Conservation (phyloP, 208 protist genomes). For the Trypanosoma avium region DNA sequence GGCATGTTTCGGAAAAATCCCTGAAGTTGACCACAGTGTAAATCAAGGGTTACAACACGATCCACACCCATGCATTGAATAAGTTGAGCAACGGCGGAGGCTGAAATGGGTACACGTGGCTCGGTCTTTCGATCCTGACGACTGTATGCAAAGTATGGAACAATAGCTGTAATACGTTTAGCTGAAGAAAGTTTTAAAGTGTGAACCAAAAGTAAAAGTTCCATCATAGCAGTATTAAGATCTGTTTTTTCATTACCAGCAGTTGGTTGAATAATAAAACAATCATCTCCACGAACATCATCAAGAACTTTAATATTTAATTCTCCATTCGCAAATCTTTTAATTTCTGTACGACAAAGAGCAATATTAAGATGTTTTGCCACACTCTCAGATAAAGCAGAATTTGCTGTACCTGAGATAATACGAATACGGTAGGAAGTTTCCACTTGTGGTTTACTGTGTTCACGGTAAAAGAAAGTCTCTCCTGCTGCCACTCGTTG, state of each 20-base stretch:
- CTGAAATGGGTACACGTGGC: constrained; percentile 95
- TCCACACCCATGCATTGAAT: constrained; percentile 93
- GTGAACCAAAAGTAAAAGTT: constrained; percentile 89
- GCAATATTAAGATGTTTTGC: constrained; percentile 77
- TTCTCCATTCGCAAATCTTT: constrained; percentile 91
- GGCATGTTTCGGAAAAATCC: constrained; percentile 96
- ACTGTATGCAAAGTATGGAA: constrained; percentile 96
- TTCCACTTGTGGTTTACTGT: constrained; percentile 73
- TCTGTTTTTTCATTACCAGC: constrained; percentile 56
- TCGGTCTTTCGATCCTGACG: constrained; percentile 97
- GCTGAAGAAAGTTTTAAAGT: constrained; percentile 89
- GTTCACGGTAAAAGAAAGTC: constrained; percentile 83
- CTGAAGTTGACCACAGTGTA: constrained; percentile 96
- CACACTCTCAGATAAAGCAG: constrained; percentile 79
- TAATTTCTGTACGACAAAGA: constrained; percentile 78
- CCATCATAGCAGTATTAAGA: constrained; percentile 91
- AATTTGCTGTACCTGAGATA: constrained; percentile 85
- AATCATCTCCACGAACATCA: constrained; percentile 94
- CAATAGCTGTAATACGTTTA: constrained; percentile 94
- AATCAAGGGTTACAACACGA: constrained; percentile 93
- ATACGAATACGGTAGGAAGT: constrained; percentile 85
- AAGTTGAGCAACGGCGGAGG: constrained; percentile 93
- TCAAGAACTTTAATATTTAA: constrained; percentile 93
- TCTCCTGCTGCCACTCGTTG: constrained; percentile 75
- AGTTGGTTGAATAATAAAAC: constrained; percentile 96